A percentile compares a stretch with the other conserved stretches of the same genome.
phyloP scores from a whole-genome alignment of 106 monocot species.

The Dioscorea zingiberensis region DNA sequence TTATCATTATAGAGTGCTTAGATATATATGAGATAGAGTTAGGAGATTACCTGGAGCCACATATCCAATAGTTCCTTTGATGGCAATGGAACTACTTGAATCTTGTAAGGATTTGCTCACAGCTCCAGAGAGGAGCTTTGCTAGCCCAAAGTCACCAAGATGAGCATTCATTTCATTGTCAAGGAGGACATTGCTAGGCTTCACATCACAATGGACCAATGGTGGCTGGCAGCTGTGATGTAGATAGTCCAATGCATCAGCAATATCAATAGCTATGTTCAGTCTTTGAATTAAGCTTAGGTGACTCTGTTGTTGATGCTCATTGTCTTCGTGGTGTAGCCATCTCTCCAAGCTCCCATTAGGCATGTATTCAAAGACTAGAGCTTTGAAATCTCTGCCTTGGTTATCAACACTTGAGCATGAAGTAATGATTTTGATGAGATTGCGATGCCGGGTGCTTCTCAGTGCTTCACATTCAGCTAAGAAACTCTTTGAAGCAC shows the following conservation, averaged over 20 bases:
- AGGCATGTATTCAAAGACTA: conserved; percentile 13
- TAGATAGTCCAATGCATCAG: conserved; percentile 43
- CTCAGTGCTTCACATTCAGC: conserved; percentile 5
- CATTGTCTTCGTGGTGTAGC: conserved; percentile 19
- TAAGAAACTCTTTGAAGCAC: conserved; percentile 2
- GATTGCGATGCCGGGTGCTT: not conserved
- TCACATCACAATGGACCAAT: conserved; percentile 42
- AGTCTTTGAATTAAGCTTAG: conserved; percentile 24
- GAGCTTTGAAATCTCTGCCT: conserved; percentile 8
- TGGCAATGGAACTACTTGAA: conserved; percentile 10
- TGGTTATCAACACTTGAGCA: conserved; percentile 2
- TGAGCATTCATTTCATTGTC: conserved; percentile 38
- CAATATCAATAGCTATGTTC: conserved; percentile 36
- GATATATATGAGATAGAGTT: not conserved
- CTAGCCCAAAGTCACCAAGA: conserved; percentile 62
- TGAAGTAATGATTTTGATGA: conserved; percentile 3
- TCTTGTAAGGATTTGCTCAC: not conserved
- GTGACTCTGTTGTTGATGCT: not conserved
- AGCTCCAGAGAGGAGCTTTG: conserved; percentile 28
- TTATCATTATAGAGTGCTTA: not conserved
- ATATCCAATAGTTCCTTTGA: conserved; percentile 67
- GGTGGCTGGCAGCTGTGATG: conserved; percentile 22
- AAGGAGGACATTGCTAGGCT: conserved; percentile 45
- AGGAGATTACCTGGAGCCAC: conserved; percentile 51
- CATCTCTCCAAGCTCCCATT: conserved; percentile 40